Percentiles rank a stretch among this genome's conserved stretches.
Conservation (phyloP, 108 stramenopile genomes). For the Skeletonema costatum region DNA sequence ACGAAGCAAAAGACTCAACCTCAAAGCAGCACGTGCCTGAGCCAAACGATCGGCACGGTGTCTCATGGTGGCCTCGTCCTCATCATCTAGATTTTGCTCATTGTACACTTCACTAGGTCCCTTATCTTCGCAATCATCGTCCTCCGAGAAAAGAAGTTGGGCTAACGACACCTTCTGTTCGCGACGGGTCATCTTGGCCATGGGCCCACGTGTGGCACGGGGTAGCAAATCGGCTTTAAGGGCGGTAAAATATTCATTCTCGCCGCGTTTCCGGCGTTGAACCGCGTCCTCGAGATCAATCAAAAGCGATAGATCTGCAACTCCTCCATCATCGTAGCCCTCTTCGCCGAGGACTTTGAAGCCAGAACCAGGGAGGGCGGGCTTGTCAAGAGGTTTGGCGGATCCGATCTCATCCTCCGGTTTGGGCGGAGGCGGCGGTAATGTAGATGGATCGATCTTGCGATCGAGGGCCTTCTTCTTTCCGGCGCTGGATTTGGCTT, state of each 20-base stretch:
- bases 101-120: constrained; percentile 85
- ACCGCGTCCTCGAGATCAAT: constrained; percentile 90
- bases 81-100: constrained; percentile 59
- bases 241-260: constrained; percentile 80
- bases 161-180: constrained; percentile 90
- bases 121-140: constrained; percentile 82
- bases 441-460: constrained; percentile 74
- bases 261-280: constrained; percentile 82
- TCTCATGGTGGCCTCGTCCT: constrained; percentile 66
- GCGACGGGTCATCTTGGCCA: constrained; percentile 75
- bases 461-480: constrained; percentile 65
- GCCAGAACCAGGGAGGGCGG: constrained; percentile 76
- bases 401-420: constrained; percentile 82
- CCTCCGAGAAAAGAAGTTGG: constrained; percentile 86
- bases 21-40: constrained; percentile 73
- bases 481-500: constrained; percentile 73
- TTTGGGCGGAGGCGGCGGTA: constrained; percentile 79
- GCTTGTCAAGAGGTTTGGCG: constrained; percentile 76
- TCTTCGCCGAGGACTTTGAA: constrained; percentile 84
- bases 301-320: constrained; percentile 86
- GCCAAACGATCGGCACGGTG: constrained; percentile 67
- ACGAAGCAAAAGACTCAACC: constrained; percentile 74
- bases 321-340: constrained; percentile 90
- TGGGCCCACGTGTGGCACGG: constrained; percentile 70
- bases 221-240: constrained; percentile 84